Evolutionary conservation across 495 filamentous ascomycete genomes (phyloP), one percentile per base, ranked within the genome.

Genomic region (Penicillium paradoxum): DNA sequence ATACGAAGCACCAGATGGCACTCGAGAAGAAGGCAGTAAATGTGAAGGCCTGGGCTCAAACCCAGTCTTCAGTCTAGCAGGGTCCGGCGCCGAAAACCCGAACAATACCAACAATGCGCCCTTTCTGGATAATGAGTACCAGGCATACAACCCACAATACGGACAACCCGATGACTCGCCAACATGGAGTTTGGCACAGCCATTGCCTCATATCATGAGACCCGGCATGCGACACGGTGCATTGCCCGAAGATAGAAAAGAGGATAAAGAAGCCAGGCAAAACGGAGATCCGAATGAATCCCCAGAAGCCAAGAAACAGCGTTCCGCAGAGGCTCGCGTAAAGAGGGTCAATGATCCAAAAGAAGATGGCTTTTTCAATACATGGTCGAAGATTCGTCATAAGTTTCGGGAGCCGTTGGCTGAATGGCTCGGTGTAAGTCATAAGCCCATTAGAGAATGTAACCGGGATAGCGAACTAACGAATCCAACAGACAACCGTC

Each of bases 341-440:
- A 37, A 49, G 3, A 22, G 11, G 6, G 33, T 49, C 33, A 49
- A 49, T 9, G 45, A 36, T 10, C 30, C 56, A 2, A 41, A 34
- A 14, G 50, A 60, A 9, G 41, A 56, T 11, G 49, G 37, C 1
- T 61, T 64, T 39, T 52, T 63, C 32, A 68, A 63, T 29, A 51
- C 11, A 0, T 68, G 65, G 65, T 45, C 44, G 7, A 61, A 55
- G 18, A 25, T 61, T 14, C 53, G 65, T 10, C 45, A 57, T 40
- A 33, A 44, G 10, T n/a, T 59, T 4, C 53, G 55, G 2, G 62
- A 63, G 39, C 53, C 59, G 11, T 34, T 68, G 3, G 65, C 59
- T 0, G 62, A 68, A 54, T 68, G 57, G 57, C 55, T 68, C 14
- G 62, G 54, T n/a, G 62, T 68, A 33, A 54, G 62, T 57, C 13